Conservation (phyloP, 495 filamentous ascomycete genomes). For the Penicillium canescens region DNA sequence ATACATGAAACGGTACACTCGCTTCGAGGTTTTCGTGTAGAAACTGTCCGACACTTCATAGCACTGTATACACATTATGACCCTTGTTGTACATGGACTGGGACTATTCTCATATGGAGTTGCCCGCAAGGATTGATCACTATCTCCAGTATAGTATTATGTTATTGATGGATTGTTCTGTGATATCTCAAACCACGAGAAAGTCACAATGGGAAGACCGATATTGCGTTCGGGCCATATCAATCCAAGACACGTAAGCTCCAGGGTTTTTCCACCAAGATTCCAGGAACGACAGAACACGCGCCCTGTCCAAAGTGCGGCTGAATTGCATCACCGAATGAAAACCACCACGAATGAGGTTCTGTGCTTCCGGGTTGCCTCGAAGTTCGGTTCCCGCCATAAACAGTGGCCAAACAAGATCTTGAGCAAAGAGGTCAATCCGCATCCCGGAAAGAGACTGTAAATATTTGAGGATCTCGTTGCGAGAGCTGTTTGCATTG, state of each 20-base stretch:
- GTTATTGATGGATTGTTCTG: no score
- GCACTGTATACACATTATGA: no score
- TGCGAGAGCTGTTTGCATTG: slow-evolving; percentile 12
- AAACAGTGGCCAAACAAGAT: slow-evolving; percentile 31
- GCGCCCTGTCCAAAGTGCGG: slow-evolving; percentile 15
- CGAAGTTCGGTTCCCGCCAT: slow-evolving; percentile 26
- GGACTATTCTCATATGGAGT: no score
- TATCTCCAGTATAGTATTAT: no score
- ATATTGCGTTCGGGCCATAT: slow-evolving; percentile 9
- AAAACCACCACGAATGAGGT: slow-evolving; percentile 7
- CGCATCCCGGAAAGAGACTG: slow-evolving; percentile 14
- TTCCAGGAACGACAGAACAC: slow-evolving; percentile 17
- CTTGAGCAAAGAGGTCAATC: slow-evolving; percentile 20
- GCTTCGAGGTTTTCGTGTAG: no score
- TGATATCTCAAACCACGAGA: slow-evolving; percentile 8
- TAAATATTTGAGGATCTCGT: slow-evolving; percentile 21
- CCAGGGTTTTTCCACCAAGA: slow-evolving; percentile 10
- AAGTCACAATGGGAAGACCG: neutral
- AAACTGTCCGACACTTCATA: no score
- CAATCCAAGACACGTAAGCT: slow-evolving; percentile 13
- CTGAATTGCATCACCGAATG: slow-evolving; percentile 18
- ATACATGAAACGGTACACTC: no score
- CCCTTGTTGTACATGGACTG: no score
- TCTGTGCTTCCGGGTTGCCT: slow-evolving; percentile 5
- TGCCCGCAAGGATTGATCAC: no score